Evolutionary conservation across 1,284 basidiomycete genomes (phyloP), one percentile per base, ranked within the genome.

Genomic region (Marasmius oreades): DNA sequence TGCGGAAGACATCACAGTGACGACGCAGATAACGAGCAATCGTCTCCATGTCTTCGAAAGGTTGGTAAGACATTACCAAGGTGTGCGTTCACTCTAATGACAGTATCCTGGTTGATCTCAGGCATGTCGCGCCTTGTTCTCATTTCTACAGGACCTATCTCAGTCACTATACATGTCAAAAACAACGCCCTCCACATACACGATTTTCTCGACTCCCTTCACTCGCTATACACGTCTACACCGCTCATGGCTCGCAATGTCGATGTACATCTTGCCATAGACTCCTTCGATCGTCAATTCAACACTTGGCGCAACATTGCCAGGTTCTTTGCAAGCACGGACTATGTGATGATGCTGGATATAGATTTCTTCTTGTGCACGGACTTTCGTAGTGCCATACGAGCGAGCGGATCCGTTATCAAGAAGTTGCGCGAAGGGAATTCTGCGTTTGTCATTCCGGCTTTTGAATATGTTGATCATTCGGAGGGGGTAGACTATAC

Each of bases 241-340:
- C 79, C 81, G 0, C 74, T 73, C 50, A 88, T 93, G 77, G 71
- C 78, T 44, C 73, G 68, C 26, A 86, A 83, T 59, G 92, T 94
- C 43, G 94, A 95, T 65, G 82, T 95, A 10, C 93, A 96, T 66
- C 82, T 96, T 31, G 85, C 95, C 33, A 78, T 95, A 63, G 92
- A 93, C 55, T 80, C 85, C 2, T 91, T 90, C 64, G 85, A 88
- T 59, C 79, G 90, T 3, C 84, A 92, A 66, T 88, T 94, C 75
- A 93, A 93, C 70, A 84, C 89, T 39, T 93, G 92, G 89, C 79
- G 92, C 42, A 93, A 93, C 67, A 80, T 85, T 34, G 92, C 92
- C 11, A 81, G 91, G 43, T 75, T 91, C 53, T 90, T 91, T 64
- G 86, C 90, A 1, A 79, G 90, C 12, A 92, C 91, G 5, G 81